Evolutionary conservation across 371 early-diverging fungal genomes (phyloP).

Genomic region (Circinella minor): DNA sequence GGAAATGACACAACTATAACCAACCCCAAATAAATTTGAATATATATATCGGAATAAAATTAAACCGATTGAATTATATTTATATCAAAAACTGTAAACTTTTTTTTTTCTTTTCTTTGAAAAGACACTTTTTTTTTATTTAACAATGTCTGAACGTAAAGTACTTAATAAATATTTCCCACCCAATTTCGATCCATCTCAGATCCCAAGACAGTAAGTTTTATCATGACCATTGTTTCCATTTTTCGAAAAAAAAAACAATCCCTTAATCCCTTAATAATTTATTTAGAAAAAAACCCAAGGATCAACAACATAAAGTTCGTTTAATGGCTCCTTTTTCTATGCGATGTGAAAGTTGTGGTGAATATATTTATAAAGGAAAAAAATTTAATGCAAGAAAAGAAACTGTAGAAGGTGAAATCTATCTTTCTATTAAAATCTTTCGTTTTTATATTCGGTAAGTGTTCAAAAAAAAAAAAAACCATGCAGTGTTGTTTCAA

Average conservation of each 20-base stretch:
- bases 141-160: slow-evolving; percentile 81
- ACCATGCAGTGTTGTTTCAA: too few relatives aligned
- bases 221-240: neutral
- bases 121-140: neutral
- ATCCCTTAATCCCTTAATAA: neutral
- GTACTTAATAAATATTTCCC: slow-evolving; percentile 94
- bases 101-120: neutral
- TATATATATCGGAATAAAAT: too few relatives aligned
- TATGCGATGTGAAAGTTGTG: slow-evolving; percentile 96
- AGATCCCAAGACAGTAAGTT: slow-evolving; percentile 53
- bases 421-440: slow-evolving; percentile 86
- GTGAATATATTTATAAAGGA: slow-evolving; percentile 95
- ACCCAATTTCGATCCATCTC: slow-evolving; percentile 91
- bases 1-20: slow-evolving; percentile 8
- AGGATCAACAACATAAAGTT: slow-evolving; percentile 89
- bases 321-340: slow-evolving; percentile 98
- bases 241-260: neutral
- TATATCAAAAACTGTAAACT: neutral
- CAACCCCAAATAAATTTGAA: too few relatives aligned
- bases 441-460: slow-evolving; percentile 93
- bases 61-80: too few relatives aligned
- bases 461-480: neutral
- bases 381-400: slow-evolving; percentile 98
- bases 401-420: slow-evolving; percentile 84
- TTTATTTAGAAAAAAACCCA: slow-evolving; percentile 67